Percentiles rank a stretch among this genome's conserved stretches.
Evolutionary conservation across 768 basidiomycete species (phyloP).

Genomic region (Tubosaeta sp.): DNA sequence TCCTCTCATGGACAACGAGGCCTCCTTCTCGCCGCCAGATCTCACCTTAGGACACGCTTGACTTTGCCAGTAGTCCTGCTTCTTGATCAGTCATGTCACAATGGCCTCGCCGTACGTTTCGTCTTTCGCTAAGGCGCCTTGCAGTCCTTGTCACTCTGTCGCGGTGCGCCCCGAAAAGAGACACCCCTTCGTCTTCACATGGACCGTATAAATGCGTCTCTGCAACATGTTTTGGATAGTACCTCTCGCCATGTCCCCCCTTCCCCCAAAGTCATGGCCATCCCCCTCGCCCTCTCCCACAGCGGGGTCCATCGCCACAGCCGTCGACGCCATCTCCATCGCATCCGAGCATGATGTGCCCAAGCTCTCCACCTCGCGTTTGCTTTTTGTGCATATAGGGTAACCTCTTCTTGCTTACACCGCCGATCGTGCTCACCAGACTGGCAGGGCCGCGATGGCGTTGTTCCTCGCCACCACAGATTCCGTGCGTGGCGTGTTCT

Average conservation of each 20-base stretch:
- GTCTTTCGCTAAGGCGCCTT: slow-evolving; percentile 25
- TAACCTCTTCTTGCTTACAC: slow-evolving; percentile 25
- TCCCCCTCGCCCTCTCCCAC: slow-evolving; percentile 5
- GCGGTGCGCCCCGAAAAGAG: slow-evolving; percentile 17
- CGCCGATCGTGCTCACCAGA: slow-evolving; percentile 11
- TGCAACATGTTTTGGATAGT: slow-evolving; percentile 4
- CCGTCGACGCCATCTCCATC: slow-evolving; percentile 23
- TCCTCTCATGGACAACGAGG: slow-evolving; percentile 13
- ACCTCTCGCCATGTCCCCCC: slow-evolving; percentile 16
- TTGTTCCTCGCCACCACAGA: slow-evolving; percentile 86
- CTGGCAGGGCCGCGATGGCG: slow-evolving; percentile 64
- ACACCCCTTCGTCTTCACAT: slow-evolving; percentile 17
- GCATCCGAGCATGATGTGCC: slow-evolving; percentile 17
- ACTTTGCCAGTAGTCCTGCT: slow-evolving; percentile 21
- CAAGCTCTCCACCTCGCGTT: slow-evolving; percentile 48
- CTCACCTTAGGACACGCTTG: slow-evolving; percentile 13
- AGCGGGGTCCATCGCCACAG: slow-evolving; percentile 19
- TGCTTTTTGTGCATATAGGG: slow-evolving; percentile 69
- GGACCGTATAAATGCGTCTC: slow-evolving; percentile 27
- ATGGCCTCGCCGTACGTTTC: slow-evolving; percentile 21
- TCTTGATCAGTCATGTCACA: slow-evolving; percentile 25
- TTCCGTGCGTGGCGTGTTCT: slow-evolving; percentile 47
- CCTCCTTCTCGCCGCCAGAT: slow-evolving; percentile 10
- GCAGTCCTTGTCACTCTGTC: slow-evolving; percentile 11
- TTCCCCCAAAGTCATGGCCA: slow-evolving; percentile 6